Evolutionary conservation across 2,329 filamentous ascomycete genomes (phyloP).

Genomic region (Laburnicola sp.): DNA sequence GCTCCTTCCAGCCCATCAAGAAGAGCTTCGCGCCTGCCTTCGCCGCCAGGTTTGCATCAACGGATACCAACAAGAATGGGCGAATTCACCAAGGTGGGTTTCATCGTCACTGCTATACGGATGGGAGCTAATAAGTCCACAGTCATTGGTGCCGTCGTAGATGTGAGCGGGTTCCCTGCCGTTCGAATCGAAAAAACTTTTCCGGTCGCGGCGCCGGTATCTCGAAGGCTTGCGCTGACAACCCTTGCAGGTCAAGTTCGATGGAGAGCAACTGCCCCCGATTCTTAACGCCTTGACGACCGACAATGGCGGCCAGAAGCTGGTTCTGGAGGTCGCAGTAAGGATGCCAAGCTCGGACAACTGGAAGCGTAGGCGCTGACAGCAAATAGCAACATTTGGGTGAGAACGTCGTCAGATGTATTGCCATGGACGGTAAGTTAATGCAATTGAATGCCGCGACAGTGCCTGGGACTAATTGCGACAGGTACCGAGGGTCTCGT

Average conservation of each 20-base stretch:
- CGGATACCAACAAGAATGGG: slow-evolving; percentile 60
- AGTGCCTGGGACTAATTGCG: slow-evolving; percentile 24
- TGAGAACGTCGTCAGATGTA: slow-evolving; percentile 98
- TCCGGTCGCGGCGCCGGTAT: slow-evolving; percentile 34
- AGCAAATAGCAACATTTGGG: slow-evolving; percentile 88
- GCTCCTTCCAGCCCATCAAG: slow-evolving; percentile 60
- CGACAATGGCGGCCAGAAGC: slow-evolving; percentile 88
- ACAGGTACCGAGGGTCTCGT: slow-evolving; percentile 98
- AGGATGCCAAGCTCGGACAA: slow-evolving; percentile 44
- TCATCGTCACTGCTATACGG: no score
- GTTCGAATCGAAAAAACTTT: slow-evolving; percentile 50
- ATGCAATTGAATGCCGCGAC: not conserved
- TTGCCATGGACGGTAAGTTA: slow-evolving; percentile 97
- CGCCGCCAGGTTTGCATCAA: slow-evolving; percentile 64
- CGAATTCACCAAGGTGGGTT: slow-evolving; percentile 62
- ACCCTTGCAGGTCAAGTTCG: slow-evolving; percentile 82
- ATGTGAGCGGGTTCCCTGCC: slow-evolving; percentile 59
- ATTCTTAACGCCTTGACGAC: slow-evolving; percentile 98
- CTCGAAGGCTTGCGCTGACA: slow-evolving; percentile 35
- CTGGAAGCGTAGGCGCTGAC: slow-evolving; percentile 32
- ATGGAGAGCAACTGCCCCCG: slow-evolving; percentile 85
- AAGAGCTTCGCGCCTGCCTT: slow-evolving; percentile 62
- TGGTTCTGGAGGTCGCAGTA: slow-evolving; percentile 96
- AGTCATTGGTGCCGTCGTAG: slow-evolving; percentile 96
- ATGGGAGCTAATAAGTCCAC: no score